Base-by-base conservation (phyloP, 768 basidiomycete species). In the Coprinopsis strossmayeri region DNA sequence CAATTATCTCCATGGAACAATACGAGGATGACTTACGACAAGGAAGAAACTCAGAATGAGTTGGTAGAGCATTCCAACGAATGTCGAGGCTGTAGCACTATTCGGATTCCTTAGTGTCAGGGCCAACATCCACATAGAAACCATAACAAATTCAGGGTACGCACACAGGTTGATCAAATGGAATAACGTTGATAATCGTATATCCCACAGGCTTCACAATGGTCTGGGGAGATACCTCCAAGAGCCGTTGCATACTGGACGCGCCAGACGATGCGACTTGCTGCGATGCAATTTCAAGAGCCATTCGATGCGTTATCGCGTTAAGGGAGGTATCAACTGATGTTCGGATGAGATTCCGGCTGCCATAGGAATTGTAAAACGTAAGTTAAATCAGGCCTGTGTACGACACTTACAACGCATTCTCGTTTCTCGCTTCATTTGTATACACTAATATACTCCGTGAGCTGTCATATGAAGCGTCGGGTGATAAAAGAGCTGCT, bases 151-250 rank as follows among this genome's bases (percentile, higher is more conserved):
- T 27, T 24, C 21, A 30, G 41, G 15, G 11, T 20, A 64, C 77
- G 13, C 63, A 82, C 79, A 78, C 73, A 20, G 81, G 76, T 11
- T 73, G 59, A 53, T 83, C 71, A 49, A 84, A 85, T 0, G 84
- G 80, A 15, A 69, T 62, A 1, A 79, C 49, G 51, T 84, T 82
- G 45, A 65, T 38, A 7, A 79, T 40, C 0, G 61, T 70, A 53
- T 74, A 84, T 28, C 58, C 64, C 4, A 82, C 57, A 1, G 84
- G 81, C 9, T 66, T 49, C 1, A 70, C 60, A 24, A 84, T 59
- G 2, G 77, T 70, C 46, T 69, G 64, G 0, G 83, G 81, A 1
- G 81, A 77, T 1, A 46, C 65, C 26, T 58, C 51, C 21, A 81
- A 61, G 21, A 85, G 53, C 1, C 60, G 39, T 0, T 61, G 35